phyloP scores from a whole-genome alignment of 2,329 filamentous ascomycete species.

The Colletotrichum sp. region DNA sequence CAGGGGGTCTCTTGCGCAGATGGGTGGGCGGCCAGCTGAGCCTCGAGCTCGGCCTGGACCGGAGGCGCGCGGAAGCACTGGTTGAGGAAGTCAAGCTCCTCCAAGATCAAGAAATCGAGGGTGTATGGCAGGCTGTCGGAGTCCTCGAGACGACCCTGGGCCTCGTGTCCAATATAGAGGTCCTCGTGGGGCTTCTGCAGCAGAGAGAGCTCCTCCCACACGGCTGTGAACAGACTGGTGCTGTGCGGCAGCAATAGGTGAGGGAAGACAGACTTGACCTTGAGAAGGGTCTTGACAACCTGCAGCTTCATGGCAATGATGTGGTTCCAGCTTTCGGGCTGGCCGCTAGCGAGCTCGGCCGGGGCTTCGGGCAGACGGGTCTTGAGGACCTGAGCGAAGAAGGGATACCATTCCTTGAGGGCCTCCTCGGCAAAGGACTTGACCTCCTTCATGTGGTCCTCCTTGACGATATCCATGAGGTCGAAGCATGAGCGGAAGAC shows the following conservation, averaged over 20 bases:
- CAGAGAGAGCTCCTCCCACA: constrained; percentile 85
- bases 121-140: constrained; percentile 92
- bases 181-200: constrained; percentile 77
- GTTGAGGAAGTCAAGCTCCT: constrained; percentile 95
- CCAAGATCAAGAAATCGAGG: constrained; percentile 88
- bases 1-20: constrained; percentile 72
- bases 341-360: constrained; percentile 50
- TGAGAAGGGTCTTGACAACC: constrained; percentile 90
- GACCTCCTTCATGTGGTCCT: constrained; percentile 86
- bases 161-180: constrained; percentile 85
- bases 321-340: constrained; percentile 78
- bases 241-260: constrained; percentile 83
- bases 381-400: constrained; percentile 83
- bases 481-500: constrained; percentile 94
- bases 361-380: constrained; percentile 72
- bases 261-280: constrained; percentile 83
- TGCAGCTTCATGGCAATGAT: constrained; percentile 89
- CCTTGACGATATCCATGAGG: constrained; percentile 94
- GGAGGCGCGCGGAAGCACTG: constrained; percentile 86
- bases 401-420: constrained; percentile 84
- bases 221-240: constrained; percentile 80
- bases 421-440: constrained; percentile 89
- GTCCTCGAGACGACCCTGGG: constrained; percentile 88
- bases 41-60: constrained; percentile 87
- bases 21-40: constrained; percentile 69